Evolutionary conservation across 768 basidiomycete genomes (phyloP).

Genomic region (Trametes gibbosa): DNA sequence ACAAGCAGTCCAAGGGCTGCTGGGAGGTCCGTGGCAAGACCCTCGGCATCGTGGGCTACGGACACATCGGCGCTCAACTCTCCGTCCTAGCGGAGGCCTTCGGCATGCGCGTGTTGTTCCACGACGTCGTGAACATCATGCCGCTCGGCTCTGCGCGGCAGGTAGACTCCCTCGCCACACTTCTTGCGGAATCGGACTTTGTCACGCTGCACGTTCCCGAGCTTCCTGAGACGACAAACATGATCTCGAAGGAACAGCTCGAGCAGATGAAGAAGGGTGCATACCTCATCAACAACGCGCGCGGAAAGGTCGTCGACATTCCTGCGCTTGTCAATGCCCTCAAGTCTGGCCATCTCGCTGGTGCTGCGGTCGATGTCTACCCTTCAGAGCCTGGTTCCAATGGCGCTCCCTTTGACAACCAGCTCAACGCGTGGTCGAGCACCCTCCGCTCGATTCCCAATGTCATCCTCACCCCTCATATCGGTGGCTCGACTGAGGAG

Average conservation of each 20-base stretch:
- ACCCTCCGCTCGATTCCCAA: constrained; percentile 76
- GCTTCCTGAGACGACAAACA: constrained; percentile 90
- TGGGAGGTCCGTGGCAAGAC: constrained; percentile 99
- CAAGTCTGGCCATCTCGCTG: constrained; percentile 83
- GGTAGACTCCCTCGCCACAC: constrained; percentile 70
- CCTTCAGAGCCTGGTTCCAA: constrained; percentile 92
- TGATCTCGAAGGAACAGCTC: constrained; percentile 80
- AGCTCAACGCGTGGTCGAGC: constrained; percentile 82
- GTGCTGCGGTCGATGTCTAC: constrained; percentile 93
- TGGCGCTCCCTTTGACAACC: constrained; percentile 85
- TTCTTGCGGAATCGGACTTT: constrained; percentile 84
- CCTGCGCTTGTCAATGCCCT: constrained; percentile 82
- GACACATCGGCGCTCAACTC: constrained; percentile 96
- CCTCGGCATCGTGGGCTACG: constrained; percentile 96
- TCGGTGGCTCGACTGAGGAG: constrained; percentile 98
- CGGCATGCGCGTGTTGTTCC: constrained; percentile 93
- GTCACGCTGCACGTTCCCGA: constrained; percentile 97
- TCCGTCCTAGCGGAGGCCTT: constrained; percentile 96
- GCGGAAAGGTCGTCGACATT: constrained; percentile 93
- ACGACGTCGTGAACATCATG: constrained; percentile 97
- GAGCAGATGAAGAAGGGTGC: constrained; percentile 92
- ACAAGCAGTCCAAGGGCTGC: constrained; percentile 97
- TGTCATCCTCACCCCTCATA: constrained; percentile 96
- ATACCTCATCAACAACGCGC: constrained; percentile 97
- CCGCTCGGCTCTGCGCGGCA: constrained; percentile 92